Conservation (phyloP, 352 stramenopile species). For the Thalassiosira hispida region DNA sequence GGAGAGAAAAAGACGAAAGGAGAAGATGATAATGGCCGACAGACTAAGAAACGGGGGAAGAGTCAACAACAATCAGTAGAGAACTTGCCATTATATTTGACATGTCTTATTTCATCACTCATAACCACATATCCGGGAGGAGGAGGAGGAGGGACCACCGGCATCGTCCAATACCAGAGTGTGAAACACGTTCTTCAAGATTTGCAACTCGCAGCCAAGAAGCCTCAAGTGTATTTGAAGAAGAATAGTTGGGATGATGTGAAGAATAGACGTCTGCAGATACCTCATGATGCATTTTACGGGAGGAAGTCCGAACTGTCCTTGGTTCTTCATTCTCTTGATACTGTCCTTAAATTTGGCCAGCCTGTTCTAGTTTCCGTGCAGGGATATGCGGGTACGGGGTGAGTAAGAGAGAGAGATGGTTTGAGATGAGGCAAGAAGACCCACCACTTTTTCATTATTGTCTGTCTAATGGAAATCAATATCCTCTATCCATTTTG, state of each 20-base stretch:
- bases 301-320: constrained; percentile 24
- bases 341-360: constrained; percentile 8
- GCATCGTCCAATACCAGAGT: neutral
- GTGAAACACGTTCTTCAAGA: constrained; percentile 25
- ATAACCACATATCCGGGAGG: neutral
- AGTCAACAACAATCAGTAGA: neutral
- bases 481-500: no score
- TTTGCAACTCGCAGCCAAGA: constrained; percentile 9
- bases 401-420: constrained; percentile 3
- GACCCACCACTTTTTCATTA: no score
- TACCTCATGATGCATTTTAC: constrained; percentile 29
- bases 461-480: no score
- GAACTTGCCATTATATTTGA: neutral
- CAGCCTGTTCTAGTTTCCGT: constrained; percentile 1
- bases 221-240: constrained; percentile 16
- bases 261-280: constrained; percentile 6
- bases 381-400: neutral
- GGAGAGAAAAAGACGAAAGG: neutral
- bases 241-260: constrained; percentile 13
- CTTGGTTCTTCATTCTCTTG: constrained; percentile 18
- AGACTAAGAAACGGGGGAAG: neutral
- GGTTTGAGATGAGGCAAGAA: no score
- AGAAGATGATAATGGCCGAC: neutral
- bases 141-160: neutral
- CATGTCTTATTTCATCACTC: constrained; percentile 1